phyloP scores from a whole-genome alignment of 208 protist species.

The Leishmania lainsoni region DNA sequence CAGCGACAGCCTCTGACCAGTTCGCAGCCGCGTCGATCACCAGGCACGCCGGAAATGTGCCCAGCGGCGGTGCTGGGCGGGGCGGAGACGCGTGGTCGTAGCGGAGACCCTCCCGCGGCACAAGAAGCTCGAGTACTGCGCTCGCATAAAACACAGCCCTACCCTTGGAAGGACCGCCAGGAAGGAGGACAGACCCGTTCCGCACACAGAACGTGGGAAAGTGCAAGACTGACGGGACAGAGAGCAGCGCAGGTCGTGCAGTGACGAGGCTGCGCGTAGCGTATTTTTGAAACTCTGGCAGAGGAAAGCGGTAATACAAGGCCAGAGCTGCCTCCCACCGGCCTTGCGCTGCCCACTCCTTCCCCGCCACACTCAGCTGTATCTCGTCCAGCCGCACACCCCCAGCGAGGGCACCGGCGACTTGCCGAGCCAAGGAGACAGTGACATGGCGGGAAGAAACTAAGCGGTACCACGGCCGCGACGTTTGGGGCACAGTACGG shows the following conservation, averaged over 20 bases:
- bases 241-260: slow-evolving; percentile 11
- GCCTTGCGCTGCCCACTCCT: slow-evolving; percentile 45
- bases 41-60: slow-evolving; percentile 21
- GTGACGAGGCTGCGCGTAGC: slow-evolving; percentile 42
- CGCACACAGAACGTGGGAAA: neutral
- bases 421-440: slow-evolving; percentile 20
- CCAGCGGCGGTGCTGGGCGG: slow-evolving; percentile 24
- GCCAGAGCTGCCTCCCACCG: slow-evolving; percentile 54
- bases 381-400: slow-evolving; percentile 67
- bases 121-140: slow-evolving; percentile 18
- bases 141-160: neutral
- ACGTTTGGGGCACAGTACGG: slow-evolving; percentile 18
- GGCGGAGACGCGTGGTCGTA: neutral
- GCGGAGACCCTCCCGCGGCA: slow-evolving; percentile 18
- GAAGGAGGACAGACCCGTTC: neutral
- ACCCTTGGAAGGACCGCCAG: neutral
- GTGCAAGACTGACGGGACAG: neutral
- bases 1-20: slow-evolving; percentile 41
- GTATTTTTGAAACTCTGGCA: slow-evolving; percentile 59
- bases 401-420: slow-evolving; percentile 50
- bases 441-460: neutral
- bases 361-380: slow-evolving; percentile 55
- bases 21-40: slow-evolving; percentile 30
- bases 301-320: slow-evolving; percentile 57
- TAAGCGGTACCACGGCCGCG: slow-evolving; percentile 22